These are phyloP conservation scores for Mortierella sp. DNA, from an alignment of 371 early-diverging fungal genomes.

Conservation along the genomic window DNA sequence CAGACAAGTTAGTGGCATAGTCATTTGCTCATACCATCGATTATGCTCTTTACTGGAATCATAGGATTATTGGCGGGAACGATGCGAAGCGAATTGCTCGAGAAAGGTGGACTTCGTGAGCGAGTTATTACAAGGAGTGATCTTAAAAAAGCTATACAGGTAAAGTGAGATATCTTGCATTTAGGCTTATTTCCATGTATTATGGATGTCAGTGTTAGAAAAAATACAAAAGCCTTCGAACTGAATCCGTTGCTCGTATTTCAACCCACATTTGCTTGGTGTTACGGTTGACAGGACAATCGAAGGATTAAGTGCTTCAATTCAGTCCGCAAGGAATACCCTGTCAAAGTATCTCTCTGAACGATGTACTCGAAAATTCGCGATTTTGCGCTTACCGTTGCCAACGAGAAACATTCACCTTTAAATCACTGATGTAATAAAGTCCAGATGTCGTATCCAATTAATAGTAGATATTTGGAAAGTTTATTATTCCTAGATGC, in stretches of 20 bases:
- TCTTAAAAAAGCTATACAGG: constrained; percentile 59
- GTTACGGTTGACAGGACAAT: constrained; percentile 16
- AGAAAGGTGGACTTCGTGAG: constrained; percentile 50
- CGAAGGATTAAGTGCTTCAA: constrained; percentile 65
- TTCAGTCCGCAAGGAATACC: constrained; percentile 65
- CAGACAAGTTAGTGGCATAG: neutral
- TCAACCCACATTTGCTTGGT: neutral
- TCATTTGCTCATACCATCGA: neutral
- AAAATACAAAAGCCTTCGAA: neutral
- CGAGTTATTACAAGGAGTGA: constrained; percentile 61
- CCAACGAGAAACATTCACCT: neutral
- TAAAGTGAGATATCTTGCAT: neutral
- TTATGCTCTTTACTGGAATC: neutral
- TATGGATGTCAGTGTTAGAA: neutral
- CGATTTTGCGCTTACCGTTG: neutral
- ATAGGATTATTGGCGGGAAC: constrained; percentile 65
- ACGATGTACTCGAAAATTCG: neutral
- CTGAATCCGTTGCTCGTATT: neutral
- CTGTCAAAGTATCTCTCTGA: constrained; percentile 27
- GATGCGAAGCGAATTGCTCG: constrained; percentile 62
- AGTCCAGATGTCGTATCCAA: neutral
- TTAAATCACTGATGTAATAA: neutral
- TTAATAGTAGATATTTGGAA: neutral
- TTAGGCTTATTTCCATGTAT: no score
- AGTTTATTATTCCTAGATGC: neutral